Conservation (phyloP, 768 basidiomycete species). For the Rhizopogon roseolus region DNA sequence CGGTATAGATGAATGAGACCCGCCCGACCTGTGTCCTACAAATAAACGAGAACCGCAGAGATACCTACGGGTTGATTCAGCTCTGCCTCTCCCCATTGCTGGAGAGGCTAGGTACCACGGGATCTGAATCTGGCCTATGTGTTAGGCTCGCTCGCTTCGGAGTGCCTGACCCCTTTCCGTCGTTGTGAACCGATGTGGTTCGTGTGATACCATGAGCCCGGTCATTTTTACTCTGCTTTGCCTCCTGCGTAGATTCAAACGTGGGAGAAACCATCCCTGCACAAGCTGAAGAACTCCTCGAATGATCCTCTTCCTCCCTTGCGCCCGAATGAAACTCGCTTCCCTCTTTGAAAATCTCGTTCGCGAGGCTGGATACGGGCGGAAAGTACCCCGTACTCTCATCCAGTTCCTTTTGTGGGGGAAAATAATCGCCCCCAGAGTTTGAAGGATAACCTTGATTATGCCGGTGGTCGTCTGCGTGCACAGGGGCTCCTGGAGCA, state of each 20-base stretch:
- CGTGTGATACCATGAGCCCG: background rate
- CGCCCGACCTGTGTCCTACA: background rate
- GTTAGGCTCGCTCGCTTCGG: background rate
- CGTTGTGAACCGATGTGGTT: background rate
- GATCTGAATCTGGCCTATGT: background rate
- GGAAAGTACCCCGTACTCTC: constrained; percentile 38
- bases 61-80: background rate
- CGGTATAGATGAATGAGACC: background rate
- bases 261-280: background rate
- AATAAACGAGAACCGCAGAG: background rate
- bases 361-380: constrained; percentile 28
- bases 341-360: constrained; percentile 31
- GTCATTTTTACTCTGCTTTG: background rate
- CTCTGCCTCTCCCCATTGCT: background rate
- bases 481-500: constrained; percentile 59
- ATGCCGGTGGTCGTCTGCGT: constrained; percentile 13
- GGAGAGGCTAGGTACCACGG: background rate
- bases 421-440: constrained; percentile 32
- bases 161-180: background rate
- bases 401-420: constrained; percentile 26
- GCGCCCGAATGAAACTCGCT: constrained; percentile 1
- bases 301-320: background rate
- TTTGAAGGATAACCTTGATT: constrained; percentile 3
- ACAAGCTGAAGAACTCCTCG: background rate
- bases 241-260: background rate